phyloP scores from a whole-genome alignment of 2,329 filamentous ascomycete species.

The Pseudogymnoascus sp. region DNA sequence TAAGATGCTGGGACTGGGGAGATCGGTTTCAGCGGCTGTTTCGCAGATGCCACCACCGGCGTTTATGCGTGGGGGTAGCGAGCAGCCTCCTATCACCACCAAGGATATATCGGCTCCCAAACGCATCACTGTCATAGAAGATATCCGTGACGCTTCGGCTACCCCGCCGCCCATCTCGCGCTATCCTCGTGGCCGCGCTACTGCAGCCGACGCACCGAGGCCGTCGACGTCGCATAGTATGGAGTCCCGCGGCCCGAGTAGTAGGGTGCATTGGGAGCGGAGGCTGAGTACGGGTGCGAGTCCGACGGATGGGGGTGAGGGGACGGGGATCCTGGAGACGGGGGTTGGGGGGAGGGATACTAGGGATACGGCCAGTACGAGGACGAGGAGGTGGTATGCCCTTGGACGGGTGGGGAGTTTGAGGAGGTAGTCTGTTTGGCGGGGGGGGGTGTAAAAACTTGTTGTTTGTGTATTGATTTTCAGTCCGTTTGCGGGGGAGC shows the following conservation, averaged over 20 bases:
- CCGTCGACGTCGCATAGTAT: slow-evolving; percentile 1
- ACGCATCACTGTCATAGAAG: background rate
- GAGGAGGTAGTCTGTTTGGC: background rate
- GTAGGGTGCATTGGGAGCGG: background rate
- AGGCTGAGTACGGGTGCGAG: slow-evolving; percentile 2
- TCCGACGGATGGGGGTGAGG: background rate
- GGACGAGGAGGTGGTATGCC: slow-evolving; percentile 8
- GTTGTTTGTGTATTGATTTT: background rate
- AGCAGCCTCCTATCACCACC: background rate
- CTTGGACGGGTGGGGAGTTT: background rate
- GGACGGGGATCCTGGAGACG: background rate
- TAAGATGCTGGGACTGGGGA: background rate
- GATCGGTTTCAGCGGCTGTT: background rate
- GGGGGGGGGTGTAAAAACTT: background rate
- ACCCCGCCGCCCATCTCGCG: background rate
- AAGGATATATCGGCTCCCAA: background rate
- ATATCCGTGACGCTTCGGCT: background rate
- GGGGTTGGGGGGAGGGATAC: background rate
- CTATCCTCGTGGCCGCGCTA: background rate
- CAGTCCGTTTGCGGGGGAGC: background rate
- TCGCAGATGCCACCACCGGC: background rate
- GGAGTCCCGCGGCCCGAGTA: background rate
- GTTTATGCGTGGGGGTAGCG: background rate
- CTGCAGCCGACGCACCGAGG: background rate
- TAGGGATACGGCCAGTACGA: background rate